A percentile compares a stretch with the other conserved stretches of the same genome.
phyloP scores from a whole-genome alignment of 768 basidiomycete genomes.

The Lactarius deliciosus region DNA sequence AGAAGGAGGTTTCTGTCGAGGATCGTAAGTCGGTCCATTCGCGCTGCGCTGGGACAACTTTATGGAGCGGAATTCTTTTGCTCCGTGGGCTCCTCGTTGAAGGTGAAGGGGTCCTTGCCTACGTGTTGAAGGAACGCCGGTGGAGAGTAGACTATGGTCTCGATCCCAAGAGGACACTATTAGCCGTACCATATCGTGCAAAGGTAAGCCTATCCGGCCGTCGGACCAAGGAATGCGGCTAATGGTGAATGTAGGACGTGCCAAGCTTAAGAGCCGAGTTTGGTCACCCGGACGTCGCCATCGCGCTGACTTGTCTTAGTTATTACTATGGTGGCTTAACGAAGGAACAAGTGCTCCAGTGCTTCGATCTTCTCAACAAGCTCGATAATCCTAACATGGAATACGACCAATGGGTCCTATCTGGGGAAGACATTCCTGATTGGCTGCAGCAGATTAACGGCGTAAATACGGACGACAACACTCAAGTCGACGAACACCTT shows the following conservation, averaged over 20 bases:
- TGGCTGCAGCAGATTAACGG: conserved; percentile 30
- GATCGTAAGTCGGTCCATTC: background rate
- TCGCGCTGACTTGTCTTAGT: conserved; percentile 46
- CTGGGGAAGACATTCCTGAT: conserved; percentile 33
- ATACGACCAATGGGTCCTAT: conserved; percentile 43
- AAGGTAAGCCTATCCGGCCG: conserved; percentile 28
- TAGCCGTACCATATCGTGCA: conserved; percentile 53
- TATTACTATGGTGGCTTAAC: conserved; percentile 51
- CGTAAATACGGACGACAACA: conserved; percentile 43
- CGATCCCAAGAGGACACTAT: conserved; percentile 41
- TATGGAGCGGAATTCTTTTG: conserved; percentile 44
- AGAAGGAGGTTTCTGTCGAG: background rate
- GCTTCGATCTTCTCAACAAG: conserved; percentile 42
- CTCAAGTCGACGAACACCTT: conserved; percentile 35
- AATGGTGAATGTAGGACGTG: conserved; percentile 37
- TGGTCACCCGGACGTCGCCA: conserved; percentile 50
- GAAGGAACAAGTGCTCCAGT: conserved; percentile 38
- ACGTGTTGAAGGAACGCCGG: conserved; percentile 40
- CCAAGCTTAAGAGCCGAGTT: conserved; percentile 49
- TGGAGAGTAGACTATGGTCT: conserved; percentile 56
- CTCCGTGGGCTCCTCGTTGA: conserved; percentile 46
- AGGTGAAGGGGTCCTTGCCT: conserved; percentile 39
- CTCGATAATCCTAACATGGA: conserved; percentile 43
- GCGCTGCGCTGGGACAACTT: conserved; percentile 1
- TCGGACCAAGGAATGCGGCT: background rate